These are phyloP conservation scores for Trametes sp. DNA, from an alignment of 1,284 basidiomycete genomes.

Conservation along the genomic window DNA sequence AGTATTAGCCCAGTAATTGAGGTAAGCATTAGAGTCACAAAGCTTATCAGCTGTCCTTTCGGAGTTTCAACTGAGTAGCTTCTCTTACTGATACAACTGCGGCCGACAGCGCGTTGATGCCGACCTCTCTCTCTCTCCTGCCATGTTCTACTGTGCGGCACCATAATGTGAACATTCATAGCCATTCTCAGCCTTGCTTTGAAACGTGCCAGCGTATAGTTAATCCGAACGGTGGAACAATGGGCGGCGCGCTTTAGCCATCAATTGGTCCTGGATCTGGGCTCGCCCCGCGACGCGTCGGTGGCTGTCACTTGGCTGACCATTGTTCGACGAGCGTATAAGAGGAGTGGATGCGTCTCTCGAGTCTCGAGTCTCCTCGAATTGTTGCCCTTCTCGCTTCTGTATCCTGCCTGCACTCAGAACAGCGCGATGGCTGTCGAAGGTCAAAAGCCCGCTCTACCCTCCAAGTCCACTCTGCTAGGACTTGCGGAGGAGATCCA, in stretches of 20 bases:
- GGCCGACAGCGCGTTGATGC: no score
- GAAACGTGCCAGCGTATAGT: background rate
- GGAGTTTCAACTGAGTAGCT: no score
- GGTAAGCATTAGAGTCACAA: no score
- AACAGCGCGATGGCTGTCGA: background rate
- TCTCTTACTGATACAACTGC: no score
- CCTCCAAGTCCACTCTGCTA: background rate
- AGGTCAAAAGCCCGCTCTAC: background rate
- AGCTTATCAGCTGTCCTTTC: no score
- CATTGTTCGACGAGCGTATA: background rate
- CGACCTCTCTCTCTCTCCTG: no score
- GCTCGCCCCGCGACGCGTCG: background rate
- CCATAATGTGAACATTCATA: no score
- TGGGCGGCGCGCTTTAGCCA: background rate
- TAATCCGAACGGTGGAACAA: background rate
- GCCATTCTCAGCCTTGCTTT: no score
- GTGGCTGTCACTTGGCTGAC: background rate
- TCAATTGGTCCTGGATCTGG: background rate
- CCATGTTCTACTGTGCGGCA: no score
- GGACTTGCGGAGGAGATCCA: constrained; percentile 11
- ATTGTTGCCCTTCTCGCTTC: background rate
- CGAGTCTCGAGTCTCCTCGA: background rate
- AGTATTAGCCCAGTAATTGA: no score
- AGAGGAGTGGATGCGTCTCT: no score
- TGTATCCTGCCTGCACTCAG: background rate